These are phyloP conservation scores for Artemisia tridentata DNA, from an alignment of 129 eudicot species.

Conservation along the genomic window DNA sequence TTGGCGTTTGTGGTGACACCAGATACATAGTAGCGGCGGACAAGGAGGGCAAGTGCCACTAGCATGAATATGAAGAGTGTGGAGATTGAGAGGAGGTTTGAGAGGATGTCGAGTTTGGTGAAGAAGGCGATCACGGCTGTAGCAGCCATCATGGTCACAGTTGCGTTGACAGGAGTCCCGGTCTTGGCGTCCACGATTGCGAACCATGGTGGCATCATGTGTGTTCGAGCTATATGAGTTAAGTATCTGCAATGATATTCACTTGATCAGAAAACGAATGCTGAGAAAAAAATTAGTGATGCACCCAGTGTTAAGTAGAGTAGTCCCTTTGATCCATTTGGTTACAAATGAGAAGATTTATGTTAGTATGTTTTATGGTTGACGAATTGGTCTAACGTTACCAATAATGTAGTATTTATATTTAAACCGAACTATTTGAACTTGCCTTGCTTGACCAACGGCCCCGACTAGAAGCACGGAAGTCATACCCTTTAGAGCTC, in stretches of 20 bases:
- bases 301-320: not conserved
- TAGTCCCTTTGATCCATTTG: not conserved
- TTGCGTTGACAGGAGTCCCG: conserved; percentile 81
- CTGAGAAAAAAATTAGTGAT: not conserved
- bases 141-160: conserved; percentile 46
- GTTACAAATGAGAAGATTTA: too few species aligned
- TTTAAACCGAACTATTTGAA: not conserved
- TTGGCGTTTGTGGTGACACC: conserved; percentile 50
- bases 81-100: conserved; percentile 69
- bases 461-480: conserved; percentile 74
- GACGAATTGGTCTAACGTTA: too few species aligned
- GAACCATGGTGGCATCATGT: conserved; percentile 90
- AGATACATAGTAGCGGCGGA: conserved; percentile 63
- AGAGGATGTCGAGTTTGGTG: conserved; percentile 52
- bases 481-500: conserved; percentile 89
- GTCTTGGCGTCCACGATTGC: conserved; percentile 60
- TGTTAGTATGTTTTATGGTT: too few species aligned
- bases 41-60: conserved; percentile 78
- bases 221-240: conserved; percentile 86
- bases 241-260: conserved; percentile 34
- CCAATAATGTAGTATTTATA: too few species aligned
- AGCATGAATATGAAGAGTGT: conserved; percentile 84
- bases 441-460: conserved; percentile 75
- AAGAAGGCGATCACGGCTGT: conserved; percentile 71
- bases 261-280: not conserved